Evolutionary conservation across 768 basidiomycete genomes (phyloP), one percentile per base, ranked within the genome.

Genomic region (Suillus americanus): DNA sequence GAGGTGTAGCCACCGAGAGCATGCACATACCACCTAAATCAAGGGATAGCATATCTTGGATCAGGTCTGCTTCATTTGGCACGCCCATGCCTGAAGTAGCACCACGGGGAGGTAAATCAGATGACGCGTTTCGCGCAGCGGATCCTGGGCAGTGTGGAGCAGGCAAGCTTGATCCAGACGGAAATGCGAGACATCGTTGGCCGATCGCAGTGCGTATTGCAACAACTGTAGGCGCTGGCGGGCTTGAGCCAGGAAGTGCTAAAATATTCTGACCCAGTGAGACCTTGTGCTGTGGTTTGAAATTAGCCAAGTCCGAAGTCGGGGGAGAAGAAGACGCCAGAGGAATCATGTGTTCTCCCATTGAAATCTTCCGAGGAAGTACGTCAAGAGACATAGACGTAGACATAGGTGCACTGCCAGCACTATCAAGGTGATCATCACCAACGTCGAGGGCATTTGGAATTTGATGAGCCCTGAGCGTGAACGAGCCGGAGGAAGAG

Each of bases 401-500:
- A 59, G 57, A 59, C 57, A 59, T 41, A 38, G 62, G 23, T 23
- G 18, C 62, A 38, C 41, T 33, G 14, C 28, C 45, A 45, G 60
- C 38, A 33, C 28, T 30, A 28, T 38, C 61, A 16, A 45, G 16
- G n/a, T 25, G 23, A 9, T 38, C 38, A 30, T 62, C 25, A 40
- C 13, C 38, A 20, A 59, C 12, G n/a, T 30, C 18, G 25, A 3
- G 33, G 1, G 51, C 43, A 20, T 54, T 65, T 28, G 13, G 18
- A 8, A 48, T 45, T 33, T 67, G 23, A 64, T 63, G 20, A n/a
- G 64, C 62, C 41, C 33, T 48, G 12, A 75, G 60, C 0, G 73
- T 68, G n/a, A 75, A 70, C 16, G 75, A 73, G 48, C 61, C 74
- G 8, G 74, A 75, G 33, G 74, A 69, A 28, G 74, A 68, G 51